Base-by-base conservation (phyloP, 1,284 basidiomycete genomes). In the Leccinum proximum region DNA sequence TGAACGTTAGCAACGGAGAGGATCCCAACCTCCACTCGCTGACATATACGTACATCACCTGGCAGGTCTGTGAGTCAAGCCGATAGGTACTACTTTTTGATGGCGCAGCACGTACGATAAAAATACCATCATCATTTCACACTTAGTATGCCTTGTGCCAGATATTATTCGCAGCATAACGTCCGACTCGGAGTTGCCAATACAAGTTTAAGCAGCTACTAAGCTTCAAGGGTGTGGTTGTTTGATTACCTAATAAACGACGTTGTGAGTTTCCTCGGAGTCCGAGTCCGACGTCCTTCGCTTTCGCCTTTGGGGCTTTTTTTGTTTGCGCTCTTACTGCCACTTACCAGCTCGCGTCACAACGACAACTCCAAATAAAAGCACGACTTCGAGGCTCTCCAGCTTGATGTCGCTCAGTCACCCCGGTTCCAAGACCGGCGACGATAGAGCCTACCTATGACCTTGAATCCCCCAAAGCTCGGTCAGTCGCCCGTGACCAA, bases 371-470 rank as follows among this genome's bases (percentile, higher is more conserved):
- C 81, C 87, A 58, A 80, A 91, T 62, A 91, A 74, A 93, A 93
- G 76, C 84, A 91, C 64, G 92, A 93, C 77, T 91, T 91, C 81
- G 92, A 92, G 77, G 83, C 82, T 42, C 84, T 93, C 35, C 82
- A 85, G 70, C 85, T 92, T 68, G 80, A 87, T 71, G 85, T 86
- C 60, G 68, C 80, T 59, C 76, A 80, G 54, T 77, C 84, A 14
- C 72, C 79, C 40, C 30, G 30, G 75, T 81, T 13, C 75, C 82
- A 5, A 77, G 78, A 66, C 79, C 74, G 69, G 74, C 70, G 42
- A 74, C 74, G 50, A 74, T 72, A n/a, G 72, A 61, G 16, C 10
- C 87, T 87, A 14, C 86, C 87, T 4, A 83, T 89, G 78, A 82
- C 80, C 16, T 76, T 85, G 66, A 82, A 75, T 66, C 77, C 81